Evolutionary conservation across 805 yeast species (phyloP).

Genomic region (Candida alai): DNA sequence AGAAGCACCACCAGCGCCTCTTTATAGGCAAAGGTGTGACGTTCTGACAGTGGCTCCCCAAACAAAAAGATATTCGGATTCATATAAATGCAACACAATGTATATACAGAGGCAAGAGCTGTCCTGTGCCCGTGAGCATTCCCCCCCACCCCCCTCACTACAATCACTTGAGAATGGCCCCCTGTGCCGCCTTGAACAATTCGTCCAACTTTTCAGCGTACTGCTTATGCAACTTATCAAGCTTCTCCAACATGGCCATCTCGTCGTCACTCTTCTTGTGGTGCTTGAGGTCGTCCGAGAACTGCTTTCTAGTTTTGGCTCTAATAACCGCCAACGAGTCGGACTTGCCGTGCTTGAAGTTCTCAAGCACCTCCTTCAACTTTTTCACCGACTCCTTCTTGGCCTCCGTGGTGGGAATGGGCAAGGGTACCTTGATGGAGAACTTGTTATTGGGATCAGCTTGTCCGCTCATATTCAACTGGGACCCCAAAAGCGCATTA

Average conservation of each 20-base stretch:
- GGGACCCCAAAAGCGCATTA: slow-evolving; percentile 65
- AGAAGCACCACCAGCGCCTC: slow-evolving; percentile 61
- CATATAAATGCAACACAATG: no score
- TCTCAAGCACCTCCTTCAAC: slow-evolving; percentile 65
- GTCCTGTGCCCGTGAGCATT: no score
- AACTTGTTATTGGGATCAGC: slow-evolving; percentile 69
- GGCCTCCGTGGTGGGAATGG: slow-evolving; percentile 69
- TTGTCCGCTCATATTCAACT: slow-evolving; percentile 77
- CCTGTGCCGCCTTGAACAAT: slow-evolving; percentile 54
- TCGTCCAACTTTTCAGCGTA: slow-evolving; percentile 57
- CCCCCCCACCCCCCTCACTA: no score
- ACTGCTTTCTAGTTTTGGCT: slow-evolving; percentile 53
- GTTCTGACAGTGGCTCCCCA: neutral
- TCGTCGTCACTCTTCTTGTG: slow-evolving; percentile 54
- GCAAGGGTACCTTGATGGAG: slow-evolving; percentile 67
- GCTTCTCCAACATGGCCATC: slow-evolving; percentile 50
- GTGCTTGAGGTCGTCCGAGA: slow-evolving; percentile 50
- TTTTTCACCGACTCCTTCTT: slow-evolving; percentile 54
- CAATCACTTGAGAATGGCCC: slow-evolving; percentile 37
- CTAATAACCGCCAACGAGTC: slow-evolving; percentile 45
- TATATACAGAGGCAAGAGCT: no score
- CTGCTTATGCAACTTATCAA: slow-evolving; percentile 68
- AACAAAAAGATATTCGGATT: slow-evolving; percentile 4
- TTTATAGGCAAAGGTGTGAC: slow-evolving; percentile 33
- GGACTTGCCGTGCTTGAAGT: slow-evolving; percentile 48